phyloP scores from a whole-genome alignment of 306 rosid genomes.

The Abrus pulchellus region DNA sequence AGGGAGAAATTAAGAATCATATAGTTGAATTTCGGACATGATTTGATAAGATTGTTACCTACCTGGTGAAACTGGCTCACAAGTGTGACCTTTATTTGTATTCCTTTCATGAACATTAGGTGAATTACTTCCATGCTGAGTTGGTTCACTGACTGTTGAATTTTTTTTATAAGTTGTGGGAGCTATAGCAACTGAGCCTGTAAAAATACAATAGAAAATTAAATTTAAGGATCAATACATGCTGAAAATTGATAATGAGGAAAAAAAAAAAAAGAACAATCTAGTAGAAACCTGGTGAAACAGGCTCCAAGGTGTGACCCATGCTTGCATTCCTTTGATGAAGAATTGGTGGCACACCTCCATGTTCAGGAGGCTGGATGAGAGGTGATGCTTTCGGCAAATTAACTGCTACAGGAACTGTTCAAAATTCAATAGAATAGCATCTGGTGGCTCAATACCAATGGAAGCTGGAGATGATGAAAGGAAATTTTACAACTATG shows the following conservation, averaged over 20 bases:
- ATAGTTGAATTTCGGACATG: slow-evolving; percentile 32
- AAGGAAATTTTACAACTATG: slow-evolving; percentile 22
- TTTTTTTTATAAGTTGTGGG: neutral
- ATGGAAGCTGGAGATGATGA: slow-evolving; percentile 14
- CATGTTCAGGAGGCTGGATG: slow-evolving; percentile 52
- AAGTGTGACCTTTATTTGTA: slow-evolving; percentile 25
- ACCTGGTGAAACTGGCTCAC: slow-evolving; percentile 52
- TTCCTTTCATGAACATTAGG: slow-evolving; percentile 24
- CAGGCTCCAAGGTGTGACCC: slow-evolving; percentile 54
- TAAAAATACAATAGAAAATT: slow-evolving; percentile 9
- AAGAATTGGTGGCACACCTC: slow-evolving; percentile 49
- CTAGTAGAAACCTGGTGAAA: slow-evolving; percentile 55
- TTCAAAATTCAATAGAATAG: slow-evolving; percentile 34
- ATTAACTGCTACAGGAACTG: slow-evolving; percentile 56
- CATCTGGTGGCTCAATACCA: slow-evolving; percentile 23
- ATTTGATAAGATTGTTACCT: slow-evolving; percentile 27
- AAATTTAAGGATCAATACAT: neutral
- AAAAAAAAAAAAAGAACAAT: neutral
- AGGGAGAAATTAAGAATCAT: slow-evolving; percentile 23
- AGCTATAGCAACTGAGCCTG: slow-evolving; percentile 53
- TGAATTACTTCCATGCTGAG: slow-evolving; percentile 41
- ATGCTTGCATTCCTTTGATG: slow-evolving; percentile 45
- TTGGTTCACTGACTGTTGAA: slow-evolving; percentile 28
- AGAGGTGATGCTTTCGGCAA: slow-evolving; percentile 58
- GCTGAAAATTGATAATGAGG: slow-evolving; percentile 22